These are phyloP conservation scores for Beauveria pseudobassiana DNA, from an alignment of 2,329 filamentous ascomycete species.

Conservation along the genomic window DNA sequence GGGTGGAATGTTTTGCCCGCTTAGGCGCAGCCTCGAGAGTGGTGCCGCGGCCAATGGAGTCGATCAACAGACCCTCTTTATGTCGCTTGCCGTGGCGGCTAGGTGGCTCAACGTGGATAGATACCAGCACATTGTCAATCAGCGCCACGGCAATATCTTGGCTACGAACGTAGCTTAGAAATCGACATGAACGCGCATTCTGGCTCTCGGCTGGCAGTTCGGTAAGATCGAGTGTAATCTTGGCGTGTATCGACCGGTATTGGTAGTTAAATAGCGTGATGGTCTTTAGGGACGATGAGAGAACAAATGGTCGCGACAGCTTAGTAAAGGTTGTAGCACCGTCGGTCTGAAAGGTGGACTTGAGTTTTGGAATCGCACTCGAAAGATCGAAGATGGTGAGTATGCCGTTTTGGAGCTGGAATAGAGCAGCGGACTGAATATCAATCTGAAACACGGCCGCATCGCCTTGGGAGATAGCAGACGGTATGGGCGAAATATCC, in stretches of 20 bases:
- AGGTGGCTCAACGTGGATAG: constrained; percentile 60
- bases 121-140: constrained; percentile 55
- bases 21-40: constrained; percentile 30
- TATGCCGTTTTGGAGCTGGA: constrained; percentile 46
- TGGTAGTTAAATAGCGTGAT: constrained; percentile 63
- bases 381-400: constrained; percentile 59
- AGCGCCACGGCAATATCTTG: constrained; percentile 60
- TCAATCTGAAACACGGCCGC: constrained; percentile 47
- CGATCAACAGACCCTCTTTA: constrained; percentile 58
- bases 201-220: constrained; percentile 30
- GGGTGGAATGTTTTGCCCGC: constrained; percentile 24
- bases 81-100: constrained; percentile 47
- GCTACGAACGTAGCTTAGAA: constrained; percentile 57
- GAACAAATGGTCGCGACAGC: constrained; percentile 57
- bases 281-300: constrained; percentile 49
- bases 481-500: constrained; percentile 31
- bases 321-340: constrained; percentile 55
- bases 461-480: constrained; percentile 15
- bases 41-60: constrained; percentile 63
- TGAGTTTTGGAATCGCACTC: constrained; percentile 52
- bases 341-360: constrained; percentile 44
- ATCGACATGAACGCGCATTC: constrained; percentile 30
- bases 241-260: constrained; percentile 54
- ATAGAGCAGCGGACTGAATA: constrained; percentile 53
- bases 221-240: constrained; percentile 36